Evolutionary conservation across 768 basidiomycete species (phyloP), one percentile per base, ranked within the genome.

Genomic region (Lyophyllum atratum): DNA sequence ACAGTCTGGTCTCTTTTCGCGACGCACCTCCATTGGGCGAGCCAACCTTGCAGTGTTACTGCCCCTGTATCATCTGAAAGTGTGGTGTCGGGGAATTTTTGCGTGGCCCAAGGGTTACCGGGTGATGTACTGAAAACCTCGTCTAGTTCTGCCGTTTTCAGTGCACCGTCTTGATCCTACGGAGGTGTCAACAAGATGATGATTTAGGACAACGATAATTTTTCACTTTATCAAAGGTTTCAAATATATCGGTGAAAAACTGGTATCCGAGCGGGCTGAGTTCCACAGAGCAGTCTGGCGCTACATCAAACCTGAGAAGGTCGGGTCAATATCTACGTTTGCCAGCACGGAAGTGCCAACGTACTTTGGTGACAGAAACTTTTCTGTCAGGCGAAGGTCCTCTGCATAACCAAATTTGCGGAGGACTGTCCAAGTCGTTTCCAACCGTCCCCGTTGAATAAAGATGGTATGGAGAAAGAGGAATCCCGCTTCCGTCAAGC

Each of bases 351-450:
- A 14, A 44, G n/a, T n/a, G 42, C n/a, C 25, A 43, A 73, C 90
- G 65, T 64, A 95, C 96, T 90, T 94, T 21, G 96, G 96, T 55
- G 82, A 80, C 57, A 99, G 76, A 74, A 95, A 97, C 7, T 84
- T 80, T 69, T 98, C 96, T 24, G 89, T 89, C 59, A 99, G 75
- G 64, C 88, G 86, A 60, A 99, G 72, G 66, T 98, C 95, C 70
- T 98, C 96, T 14, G 89, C 96, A 67, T 99, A 99, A 4, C 96
- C 96, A 70, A 97, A 98, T 68, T 86, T 93, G 59, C 95, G 80
- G 62, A 99, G 80, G 6, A 96, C 94, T 8, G 93, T 95, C 96
- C 96, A 99, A 1, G 96, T 98, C 25, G 96, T 98, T 72, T 99
- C 96, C 59, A 96, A 80, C 47, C 96, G 83, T 21, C 96, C 96